Evolutionary conservation across 1,284 basidiomycete species (phyloP).

Genomic region (Cutaneotrichosporon sp.): DNA sequence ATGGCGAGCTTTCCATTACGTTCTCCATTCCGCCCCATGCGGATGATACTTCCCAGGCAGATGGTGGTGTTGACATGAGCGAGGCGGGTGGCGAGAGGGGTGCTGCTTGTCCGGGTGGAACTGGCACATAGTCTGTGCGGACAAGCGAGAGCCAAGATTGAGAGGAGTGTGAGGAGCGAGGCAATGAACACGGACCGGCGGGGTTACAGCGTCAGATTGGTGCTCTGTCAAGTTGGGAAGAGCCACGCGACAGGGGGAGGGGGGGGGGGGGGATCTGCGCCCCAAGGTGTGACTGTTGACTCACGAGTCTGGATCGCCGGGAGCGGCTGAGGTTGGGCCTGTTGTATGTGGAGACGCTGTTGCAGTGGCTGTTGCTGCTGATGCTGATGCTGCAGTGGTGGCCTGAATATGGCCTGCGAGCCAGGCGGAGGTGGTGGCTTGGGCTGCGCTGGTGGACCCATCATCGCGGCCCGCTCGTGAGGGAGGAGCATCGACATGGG

Average conservation of each 20-base stretch:
- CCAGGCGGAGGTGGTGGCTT: not conserved
- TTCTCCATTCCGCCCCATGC: slow-evolving; percentile 33
- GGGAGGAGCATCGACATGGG: slow-evolving; percentile 51
- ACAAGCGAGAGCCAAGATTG: not conserved
- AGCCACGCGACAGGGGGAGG: not conserved
- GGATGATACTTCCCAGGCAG: slow-evolving; percentile 34
- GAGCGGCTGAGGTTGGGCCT: not conserved
- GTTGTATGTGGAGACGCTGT: slow-evolving; percentile 18
- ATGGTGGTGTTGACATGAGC: slow-evolving; percentile 42
- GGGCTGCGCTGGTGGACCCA: not conserved
- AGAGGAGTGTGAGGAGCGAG: not conserved
- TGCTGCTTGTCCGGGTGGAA: slow-evolving; percentile 23
- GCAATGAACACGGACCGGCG: not conserved
- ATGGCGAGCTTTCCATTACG: slow-evolving; percentile 20
- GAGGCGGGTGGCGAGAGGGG: slow-evolving; percentile 46
- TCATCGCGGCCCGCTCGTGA: slow-evolving; percentile 40
- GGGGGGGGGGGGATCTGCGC: not conserved
- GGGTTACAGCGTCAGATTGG: not conserved
- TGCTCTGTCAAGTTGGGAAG: not conserved
- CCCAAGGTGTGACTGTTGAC: slow-evolving; percentile 6
- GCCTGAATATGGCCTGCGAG: not conserved
- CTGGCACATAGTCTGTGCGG: slow-evolving; percentile 23
- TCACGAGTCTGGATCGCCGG: slow-evolving; percentile 13
- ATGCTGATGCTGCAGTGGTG: slow-evolving; percentile 3
- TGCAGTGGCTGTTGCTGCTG: not conserved